Evolutionary conservation across 306 rosid species (phyloP).

Genomic region (Luffa acutangula): DNA sequence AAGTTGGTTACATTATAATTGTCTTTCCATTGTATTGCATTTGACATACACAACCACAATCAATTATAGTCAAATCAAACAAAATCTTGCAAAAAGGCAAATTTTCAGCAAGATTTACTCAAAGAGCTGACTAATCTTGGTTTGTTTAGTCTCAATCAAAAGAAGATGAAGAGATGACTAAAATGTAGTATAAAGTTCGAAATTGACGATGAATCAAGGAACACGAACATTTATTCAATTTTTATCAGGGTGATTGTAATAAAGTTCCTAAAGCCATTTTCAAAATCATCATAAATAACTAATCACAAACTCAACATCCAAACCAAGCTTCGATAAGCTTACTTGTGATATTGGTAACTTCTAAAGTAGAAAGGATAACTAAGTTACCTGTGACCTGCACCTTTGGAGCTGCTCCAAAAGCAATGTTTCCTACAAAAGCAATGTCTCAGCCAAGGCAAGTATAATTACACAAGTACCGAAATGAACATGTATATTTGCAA

Average conservation of each 20-base stretch:
- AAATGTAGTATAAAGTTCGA: not conserved
- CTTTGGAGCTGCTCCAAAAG: conserved; percentile 43
- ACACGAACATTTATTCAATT: not conserved
- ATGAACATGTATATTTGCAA: not conserved
- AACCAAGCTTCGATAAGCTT: not conserved
- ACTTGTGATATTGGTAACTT: not conserved
- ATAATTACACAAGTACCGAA: not conserved
- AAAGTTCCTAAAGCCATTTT: not conserved
- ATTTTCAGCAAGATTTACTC: not conserved
- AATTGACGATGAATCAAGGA: not conserved
- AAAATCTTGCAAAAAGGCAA: not conserved
- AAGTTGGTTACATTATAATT: not conserved
- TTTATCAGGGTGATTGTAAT: not conserved
- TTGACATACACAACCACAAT: not conserved
- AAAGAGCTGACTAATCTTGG: not conserved
- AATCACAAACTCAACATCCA: not conserved
- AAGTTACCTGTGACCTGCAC: conserved; percentile 47
- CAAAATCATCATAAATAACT: not conserved
- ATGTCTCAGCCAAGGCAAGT: not conserved
- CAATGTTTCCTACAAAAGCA: conserved; percentile 42
- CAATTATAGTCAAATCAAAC: not conserved
- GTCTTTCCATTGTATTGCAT: not conserved
- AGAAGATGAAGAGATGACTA: not conserved
- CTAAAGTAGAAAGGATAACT: not conserved
- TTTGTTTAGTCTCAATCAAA: not conserved